Base-by-base conservation (phyloP, 495 filamentous ascomycete species). In the Aspergillus sclerotiicarbonarius region DNA sequence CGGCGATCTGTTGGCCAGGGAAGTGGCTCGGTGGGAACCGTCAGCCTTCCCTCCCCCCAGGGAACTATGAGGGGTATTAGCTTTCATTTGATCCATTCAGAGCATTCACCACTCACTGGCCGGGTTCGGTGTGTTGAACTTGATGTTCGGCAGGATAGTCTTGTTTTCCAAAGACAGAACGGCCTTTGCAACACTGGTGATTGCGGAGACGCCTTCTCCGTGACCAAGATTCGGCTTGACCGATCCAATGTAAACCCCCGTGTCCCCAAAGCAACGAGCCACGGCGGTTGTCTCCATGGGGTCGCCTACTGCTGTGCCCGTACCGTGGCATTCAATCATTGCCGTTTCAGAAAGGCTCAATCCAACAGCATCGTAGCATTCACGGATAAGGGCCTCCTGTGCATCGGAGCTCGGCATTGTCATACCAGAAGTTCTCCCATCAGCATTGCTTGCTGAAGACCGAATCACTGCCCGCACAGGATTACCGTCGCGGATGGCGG, bases 181-280 rank as follows among this genome's bases (percentile, higher is more conserved):
- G 0, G 78, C 76, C 66, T 87, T 88, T 1, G 89, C 64, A 0
- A 87, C 21, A 1, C 78, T 79, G 0, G 84, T 82, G 45, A 87
- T 44, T 5, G 81, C 85, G 0, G 80, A 79, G 3, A 78, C 74
- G 9, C 74, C 83, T 61, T 83, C 82, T 2, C 61, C 58, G 60
- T 85, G 83, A 0, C 84, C 82, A 56, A 84, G 58, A 33, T 80
- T 77, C 1, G 80, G 73, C 55, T 84, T 84, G 15, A 76, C 65
- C n/a, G n/a, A n/a, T n/a, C n/a, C n/a, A n/a, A n/a, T n/a, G n/a
- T n/a, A n/a, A n/a, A n/a, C n/a, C n/a, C 58, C 60, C 9, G 45
- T 50, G 10, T 58, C 13, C 6, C 0, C 53, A 45, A 84, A 83
- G 1, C 78, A 67, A 0, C 68, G 66, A 0, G 66, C 73, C 18